These are phyloP conservation scores for Xylaria castorea DNA, from an alignment of 495 filamentous ascomycete species.

Conservation along the genomic window DNA sequence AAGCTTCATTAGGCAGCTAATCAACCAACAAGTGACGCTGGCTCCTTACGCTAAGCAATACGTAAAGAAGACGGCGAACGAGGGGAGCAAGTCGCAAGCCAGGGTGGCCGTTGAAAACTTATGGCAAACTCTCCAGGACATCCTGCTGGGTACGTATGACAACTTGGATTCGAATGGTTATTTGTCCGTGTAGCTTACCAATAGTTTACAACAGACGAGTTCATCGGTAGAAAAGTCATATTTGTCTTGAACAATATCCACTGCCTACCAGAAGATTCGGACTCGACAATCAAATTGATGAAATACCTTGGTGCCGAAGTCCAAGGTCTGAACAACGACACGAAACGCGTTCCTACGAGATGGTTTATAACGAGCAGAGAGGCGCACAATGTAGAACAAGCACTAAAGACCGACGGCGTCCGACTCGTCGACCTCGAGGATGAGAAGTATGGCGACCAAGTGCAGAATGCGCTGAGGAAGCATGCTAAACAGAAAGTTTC, in stretches of 20 bases:
- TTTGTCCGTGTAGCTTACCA: background rate
- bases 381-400: slow-evolving; percentile 38
- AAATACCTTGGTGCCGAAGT: slow-evolving; percentile 37
- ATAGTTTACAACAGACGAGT: slow-evolving; percentile 34
- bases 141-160: slow-evolving; percentile 30
- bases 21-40: slow-evolving; percentile 42
- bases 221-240: slow-evolving; percentile 43
- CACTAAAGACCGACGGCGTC: slow-evolving; percentile 33
- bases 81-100: slow-evolving; percentile 30
- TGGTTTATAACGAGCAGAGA: slow-evolving; percentile 46
- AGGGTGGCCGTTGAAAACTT: slow-evolving; percentile 42
- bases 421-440: slow-evolving; percentile 39
- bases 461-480: slow-evolving; percentile 39
- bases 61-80: slow-evolving; percentile 34
- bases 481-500: slow-evolving; percentile 37
- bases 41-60: slow-evolving; percentile 46
- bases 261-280: slow-evolving; percentile 43
- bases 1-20: slow-evolving; percentile 45
- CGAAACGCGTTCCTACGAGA: slow-evolving; percentile 32
- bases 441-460: slow-evolving; percentile 42
- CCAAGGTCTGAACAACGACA: slow-evolving; percentile 28
- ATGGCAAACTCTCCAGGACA: slow-evolving; percentile 46
- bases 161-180: background rate
- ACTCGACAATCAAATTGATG: slow-evolving; percentile 46
- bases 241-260: slow-evolving; percentile 50